Evolutionary conservation across 345 rosid genomes (phyloP).

Genomic region (Sisymbrium irio): DNA sequence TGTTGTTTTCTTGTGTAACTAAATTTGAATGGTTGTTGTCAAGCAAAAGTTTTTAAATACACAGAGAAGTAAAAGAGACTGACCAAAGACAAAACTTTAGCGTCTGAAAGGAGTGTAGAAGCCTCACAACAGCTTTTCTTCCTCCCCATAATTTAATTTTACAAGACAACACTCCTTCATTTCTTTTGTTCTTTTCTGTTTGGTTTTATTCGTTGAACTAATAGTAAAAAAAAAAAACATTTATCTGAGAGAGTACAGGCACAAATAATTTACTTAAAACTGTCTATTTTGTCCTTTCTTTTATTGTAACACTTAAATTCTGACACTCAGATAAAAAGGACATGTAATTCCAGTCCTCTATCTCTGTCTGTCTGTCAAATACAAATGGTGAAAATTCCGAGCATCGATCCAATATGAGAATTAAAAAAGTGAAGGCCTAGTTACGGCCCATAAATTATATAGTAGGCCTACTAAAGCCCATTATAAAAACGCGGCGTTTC

Average conservation of each 20-base stretch:
- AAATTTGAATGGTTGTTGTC: slow-evolving; percentile 18
- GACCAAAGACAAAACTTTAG: slow-evolving; percentile 20
- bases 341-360: slow-evolving; percentile 8
- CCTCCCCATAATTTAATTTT: slow-evolving; percentile 12
- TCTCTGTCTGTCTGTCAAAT: background rate
- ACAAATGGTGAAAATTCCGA: background rate
- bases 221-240: background rate
- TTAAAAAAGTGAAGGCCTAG: background rate
- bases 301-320: slow-evolving; percentile 14
- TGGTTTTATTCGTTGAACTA: slow-evolving; percentile 5
- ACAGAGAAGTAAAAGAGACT: background rate
- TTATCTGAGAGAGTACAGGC: background rate
- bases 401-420: background rate
- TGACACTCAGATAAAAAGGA: background rate
- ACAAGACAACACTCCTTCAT: slow-evolving; percentile 28
- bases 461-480: slow-evolving; percentile 25
- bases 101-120: slow-evolving; percentile 16
- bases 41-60: slow-evolving; percentile 8
- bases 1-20: background rate
- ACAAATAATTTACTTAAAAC: background rate
- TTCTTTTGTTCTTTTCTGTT: slow-evolving; percentile 29
- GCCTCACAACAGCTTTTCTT: slow-evolving; percentile 29
- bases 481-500: slow-evolving; percentile 6
- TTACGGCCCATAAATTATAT: background rate
- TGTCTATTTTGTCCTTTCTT: slow-evolving; percentile 23